Conservation (phyloP, 345 rosid genomes). For the Toxicodendron radicans region DNA sequence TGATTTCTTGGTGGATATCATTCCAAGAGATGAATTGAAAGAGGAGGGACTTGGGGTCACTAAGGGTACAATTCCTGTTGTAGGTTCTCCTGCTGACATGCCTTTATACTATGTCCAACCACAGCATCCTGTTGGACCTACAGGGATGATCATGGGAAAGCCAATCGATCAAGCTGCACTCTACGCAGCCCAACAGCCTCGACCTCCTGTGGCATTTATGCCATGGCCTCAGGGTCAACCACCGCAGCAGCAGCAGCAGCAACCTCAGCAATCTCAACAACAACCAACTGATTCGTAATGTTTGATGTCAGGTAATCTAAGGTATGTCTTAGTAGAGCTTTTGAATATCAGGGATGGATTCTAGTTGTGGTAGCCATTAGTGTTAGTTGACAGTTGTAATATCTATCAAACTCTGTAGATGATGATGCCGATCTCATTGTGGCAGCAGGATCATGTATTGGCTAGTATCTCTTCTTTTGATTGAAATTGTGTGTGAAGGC, state of each 20-base stretch:
- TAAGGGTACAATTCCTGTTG: conserved; percentile 39
- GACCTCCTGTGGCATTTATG: conserved; percentile 35
- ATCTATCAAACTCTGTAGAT: not conserved
- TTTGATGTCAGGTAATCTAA: not conserved
- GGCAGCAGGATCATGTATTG: not conserved
- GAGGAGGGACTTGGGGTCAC: conserved; percentile 56
- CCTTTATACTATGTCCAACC: conserved; percentile 43
- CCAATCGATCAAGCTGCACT: conserved; percentile 35
- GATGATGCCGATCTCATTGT: not conserved
- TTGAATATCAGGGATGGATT: not conserved
- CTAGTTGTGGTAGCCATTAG: conserved; percentile 10
- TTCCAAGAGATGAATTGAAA: conserved; percentile 55
- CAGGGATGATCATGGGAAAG: conserved; percentile 47
- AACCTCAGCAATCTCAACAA: conserved; percentile 22
- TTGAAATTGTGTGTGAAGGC: not conserved
- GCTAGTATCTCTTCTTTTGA: not conserved
- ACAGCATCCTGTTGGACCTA: conserved; percentile 33
- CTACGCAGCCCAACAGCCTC: conserved; percentile 31
- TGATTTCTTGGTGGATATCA: conserved; percentile 57
- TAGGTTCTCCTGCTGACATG: conserved; percentile 38
- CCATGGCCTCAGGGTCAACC: conserved; percentile 35
- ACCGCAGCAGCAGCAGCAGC: conserved; percentile 31
- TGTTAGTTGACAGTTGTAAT: not conserved
- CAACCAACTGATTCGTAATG: conserved; percentile 29
- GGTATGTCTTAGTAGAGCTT: not conserved